Evolutionary conservation across 441 rosid genomes (phyloP).

Genomic region (Jatropha multifida): DNA sequence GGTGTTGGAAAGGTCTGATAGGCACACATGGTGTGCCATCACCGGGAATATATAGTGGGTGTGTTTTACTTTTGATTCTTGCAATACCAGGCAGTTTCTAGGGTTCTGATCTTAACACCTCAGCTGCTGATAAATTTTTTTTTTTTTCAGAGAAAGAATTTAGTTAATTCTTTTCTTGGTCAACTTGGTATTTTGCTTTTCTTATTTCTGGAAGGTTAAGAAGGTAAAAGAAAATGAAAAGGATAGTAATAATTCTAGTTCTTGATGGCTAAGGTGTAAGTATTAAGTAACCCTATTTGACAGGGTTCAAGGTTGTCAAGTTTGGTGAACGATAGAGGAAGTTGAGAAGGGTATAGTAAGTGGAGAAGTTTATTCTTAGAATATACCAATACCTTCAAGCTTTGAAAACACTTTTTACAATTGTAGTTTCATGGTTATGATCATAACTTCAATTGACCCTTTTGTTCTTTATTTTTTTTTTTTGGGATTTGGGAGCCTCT

Average conservation of each 20-base stretch:
- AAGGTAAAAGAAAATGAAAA: too few relatives aligned
- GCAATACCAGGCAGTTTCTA: conserved; percentile 8
- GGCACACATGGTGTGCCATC: conserved; percentile 2
- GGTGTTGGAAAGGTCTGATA: conserved; percentile 1
- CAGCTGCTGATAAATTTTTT: neutral
- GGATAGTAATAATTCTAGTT: neutral
- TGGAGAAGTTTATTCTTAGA: conserved; percentile 23
- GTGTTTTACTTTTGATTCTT: conserved; percentile 10
- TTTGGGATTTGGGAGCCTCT: neutral
- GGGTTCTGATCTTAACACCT: conserved; percentile 21
- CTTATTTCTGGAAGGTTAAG: too few relatives aligned
- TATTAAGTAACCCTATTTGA: neutral
- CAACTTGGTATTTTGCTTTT: neutral
- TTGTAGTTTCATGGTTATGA: neutral
- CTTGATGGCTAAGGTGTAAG: neutral
- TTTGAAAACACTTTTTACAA: neutral
- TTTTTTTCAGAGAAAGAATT: neutral
- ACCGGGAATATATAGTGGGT: neutral
- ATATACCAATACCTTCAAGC: conserved; percentile 19
- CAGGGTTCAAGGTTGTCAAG: neutral
- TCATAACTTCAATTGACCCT: conserved; percentile 12
- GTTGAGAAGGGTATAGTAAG: neutral
- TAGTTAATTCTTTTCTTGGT: neutral
- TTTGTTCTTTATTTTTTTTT: neutral
- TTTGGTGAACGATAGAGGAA: neutral